Evolutionary conservation across 495 filamentous ascomycete species (phyloP).

Genomic region (Penicillium diatomitis): DNA sequence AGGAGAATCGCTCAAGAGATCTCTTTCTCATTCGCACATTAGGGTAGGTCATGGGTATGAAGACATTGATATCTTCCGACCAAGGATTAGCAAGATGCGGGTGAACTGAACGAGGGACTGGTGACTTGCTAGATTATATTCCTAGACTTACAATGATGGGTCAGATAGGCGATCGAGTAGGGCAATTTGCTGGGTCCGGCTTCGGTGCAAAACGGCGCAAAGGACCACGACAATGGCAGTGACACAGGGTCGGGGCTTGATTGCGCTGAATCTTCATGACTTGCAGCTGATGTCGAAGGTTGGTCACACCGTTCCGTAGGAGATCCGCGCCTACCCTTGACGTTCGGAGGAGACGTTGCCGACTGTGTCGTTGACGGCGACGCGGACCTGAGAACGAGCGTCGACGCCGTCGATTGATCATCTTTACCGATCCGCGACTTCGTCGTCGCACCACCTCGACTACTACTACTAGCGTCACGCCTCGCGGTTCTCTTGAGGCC

Average conservation of each 20-base stretch:
- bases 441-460: slow-evolving; percentile 1
- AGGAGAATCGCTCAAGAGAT: slow-evolving; percentile 17
- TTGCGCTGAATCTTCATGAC: slow-evolving; percentile 5
- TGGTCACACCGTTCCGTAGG: slow-evolving; percentile 8
- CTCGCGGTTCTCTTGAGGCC: slow-evolving; percentile 24
- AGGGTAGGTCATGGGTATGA: slow-evolving; percentile 30
- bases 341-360: not conserved
- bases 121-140: no score
- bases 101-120: not conserved
- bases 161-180: slow-evolving; percentile 14
- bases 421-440: not conserved
- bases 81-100: not conserved
- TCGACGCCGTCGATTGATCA: slow-evolving; percentile 5
- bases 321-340: not conserved
- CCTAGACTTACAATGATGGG: slow-evolving; percentile 25
- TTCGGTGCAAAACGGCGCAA: slow-evolving; percentile 24
- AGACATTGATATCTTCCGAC: slow-evolving; percentile 4
- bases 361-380: slow-evolving; percentile 6
- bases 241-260: slow-evolving; percentile 10
- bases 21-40: slow-evolving; percentile 14
- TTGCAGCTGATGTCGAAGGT: slow-evolving; percentile 11
- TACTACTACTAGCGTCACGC: slow-evolving; percentile 11
- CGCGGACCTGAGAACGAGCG: slow-evolving; percentile 9
- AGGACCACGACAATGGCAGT: slow-evolving; percentile 19
- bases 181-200: slow-evolving; percentile 18